phyloP scores from a whole-genome alignment of 495 filamentous ascomycete species.

The Geoglossum glabrum region DNA sequence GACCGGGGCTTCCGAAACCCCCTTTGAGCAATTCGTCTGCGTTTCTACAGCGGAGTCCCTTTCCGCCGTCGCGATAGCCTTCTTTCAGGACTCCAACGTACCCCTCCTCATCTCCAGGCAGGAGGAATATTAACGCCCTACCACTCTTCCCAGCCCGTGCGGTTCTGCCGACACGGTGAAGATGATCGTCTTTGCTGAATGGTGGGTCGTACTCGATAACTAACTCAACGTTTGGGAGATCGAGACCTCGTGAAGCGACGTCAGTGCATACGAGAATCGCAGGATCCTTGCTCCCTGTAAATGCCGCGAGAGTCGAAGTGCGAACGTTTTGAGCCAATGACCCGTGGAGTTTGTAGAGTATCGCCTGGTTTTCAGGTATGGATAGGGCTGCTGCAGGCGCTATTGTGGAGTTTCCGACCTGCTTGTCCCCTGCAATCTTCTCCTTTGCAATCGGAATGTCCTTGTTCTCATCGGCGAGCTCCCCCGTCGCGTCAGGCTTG shows the following conservation, averaged over 20 bases:
- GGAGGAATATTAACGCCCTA: constrained; percentile 72
- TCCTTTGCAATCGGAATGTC: constrained; percentile 15
- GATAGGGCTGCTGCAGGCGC: constrained; percentile 29
- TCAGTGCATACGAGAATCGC: constrained; percentile 81
- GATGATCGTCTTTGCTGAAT: constrained; percentile 74
- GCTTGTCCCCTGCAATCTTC: background rate
- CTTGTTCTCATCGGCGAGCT: constrained; percentile 11
- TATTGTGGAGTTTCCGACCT: constrained; percentile 22
- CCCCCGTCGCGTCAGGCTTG: background rate
- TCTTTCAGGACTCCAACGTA: constrained; percentile 57
- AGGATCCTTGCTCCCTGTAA: constrained; percentile 38
- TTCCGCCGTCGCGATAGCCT: constrained; percentile 34
- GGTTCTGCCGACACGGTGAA: constrained; percentile 86
- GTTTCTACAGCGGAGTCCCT: constrained; percentile 30
- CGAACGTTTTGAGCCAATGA: constrained; percentile 78
- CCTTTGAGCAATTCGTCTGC: constrained; percentile 40
- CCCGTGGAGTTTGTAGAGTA: constrained; percentile 75
- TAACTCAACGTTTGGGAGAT: constrained; percentile 82
- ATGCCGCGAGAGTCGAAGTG: constrained; percentile 63
- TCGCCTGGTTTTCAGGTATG: constrained; percentile 33
- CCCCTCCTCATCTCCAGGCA: constrained; percentile 75
- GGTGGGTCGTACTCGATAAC: constrained; percentile 90
- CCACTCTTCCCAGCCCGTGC: constrained; percentile 79
- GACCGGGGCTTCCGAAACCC: constrained; percentile 25
- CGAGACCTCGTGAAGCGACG: constrained; percentile 82